Percentiles rank a stretch among this genome's conserved stretches.
phyloP scores from a whole-genome alignment of 2,329 filamentous ascomycete genomes.

The Mycosphaerella sp. region DNA sequence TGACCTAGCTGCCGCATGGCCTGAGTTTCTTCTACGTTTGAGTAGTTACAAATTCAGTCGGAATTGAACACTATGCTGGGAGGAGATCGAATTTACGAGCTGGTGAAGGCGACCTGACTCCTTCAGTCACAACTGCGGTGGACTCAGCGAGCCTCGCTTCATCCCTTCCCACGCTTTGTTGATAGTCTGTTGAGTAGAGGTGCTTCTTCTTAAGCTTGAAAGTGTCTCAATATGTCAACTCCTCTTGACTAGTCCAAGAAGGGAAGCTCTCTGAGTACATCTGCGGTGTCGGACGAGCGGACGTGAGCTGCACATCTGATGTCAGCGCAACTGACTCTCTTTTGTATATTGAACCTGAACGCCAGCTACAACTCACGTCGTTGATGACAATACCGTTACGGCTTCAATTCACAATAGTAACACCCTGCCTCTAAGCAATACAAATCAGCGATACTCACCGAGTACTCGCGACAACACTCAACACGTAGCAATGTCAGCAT shows the following conservation, averaged over 20 bases:
- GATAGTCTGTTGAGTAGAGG: too few relatives aligned
- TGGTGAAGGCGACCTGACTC: too few relatives aligned
- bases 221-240: background rate
- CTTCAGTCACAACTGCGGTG: too few relatives aligned
- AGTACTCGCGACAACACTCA: background rate
- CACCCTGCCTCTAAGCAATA: too few relatives aligned
- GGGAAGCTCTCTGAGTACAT: conserved; percentile 3
- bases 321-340: background rate
- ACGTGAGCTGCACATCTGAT: conserved; percentile 2
- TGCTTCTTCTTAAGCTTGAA: background rate
- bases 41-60: too few relatives aligned
- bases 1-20: too few relatives aligned
- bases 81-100: too few relatives aligned
- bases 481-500: conserved; percentile 4
- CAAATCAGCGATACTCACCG: background rate
- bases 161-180: too few relatives aligned
- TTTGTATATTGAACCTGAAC: background rate
- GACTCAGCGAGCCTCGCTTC: too few relatives aligned
- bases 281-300: conserved; percentile 8
- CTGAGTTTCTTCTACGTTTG: too few relatives aligned
- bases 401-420: too few relatives aligned
- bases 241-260: background rate
- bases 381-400: background rate
- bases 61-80: too few relatives aligned
- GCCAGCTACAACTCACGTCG: background rate